Evolutionary conservation across 2,329 filamentous ascomycete genomes (phyloP).

Genomic region (Paraconiothyrium brasiliense): DNA sequence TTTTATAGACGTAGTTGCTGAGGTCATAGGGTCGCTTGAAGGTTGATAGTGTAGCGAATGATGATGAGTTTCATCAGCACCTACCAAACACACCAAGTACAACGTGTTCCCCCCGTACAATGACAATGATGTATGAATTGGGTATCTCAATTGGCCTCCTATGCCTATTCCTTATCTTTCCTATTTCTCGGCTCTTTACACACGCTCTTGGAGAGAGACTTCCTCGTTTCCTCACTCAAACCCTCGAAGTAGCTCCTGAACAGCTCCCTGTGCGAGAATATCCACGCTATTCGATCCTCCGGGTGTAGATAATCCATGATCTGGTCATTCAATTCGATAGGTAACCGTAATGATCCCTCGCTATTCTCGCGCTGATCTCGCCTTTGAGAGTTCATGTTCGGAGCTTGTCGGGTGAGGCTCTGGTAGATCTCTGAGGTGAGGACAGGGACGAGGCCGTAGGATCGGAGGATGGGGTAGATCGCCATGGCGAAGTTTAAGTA

Average conservation of each 20-base stretch:
- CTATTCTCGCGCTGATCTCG: background rate
- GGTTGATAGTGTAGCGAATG: too few relatives aligned
- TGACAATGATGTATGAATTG: background rate
- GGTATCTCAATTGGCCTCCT: background rate
- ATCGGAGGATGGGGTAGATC: conserved; percentile 55
- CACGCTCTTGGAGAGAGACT: conserved; percentile 1
- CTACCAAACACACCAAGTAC: background rate
- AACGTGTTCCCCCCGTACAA: background rate
- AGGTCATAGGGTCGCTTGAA: too few relatives aligned
- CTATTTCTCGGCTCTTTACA: background rate
- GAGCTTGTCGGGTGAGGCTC: conserved; percentile 31
- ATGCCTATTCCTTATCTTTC: background rate
- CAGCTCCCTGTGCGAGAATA: conserved; percentile 38
- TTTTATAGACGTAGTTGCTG: too few relatives aligned
- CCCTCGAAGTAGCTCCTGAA: conserved; percentile 23
- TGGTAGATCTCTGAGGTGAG: conserved; percentile 36
- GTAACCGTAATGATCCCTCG: conserved; percentile 32
- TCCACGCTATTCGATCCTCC: conserved; percentile 50
- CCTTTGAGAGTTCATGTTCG: background rate
- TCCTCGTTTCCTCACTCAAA: conserved; percentile 20
- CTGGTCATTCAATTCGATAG: conserved; percentile 53
- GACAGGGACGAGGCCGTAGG: conserved; percentile 44
- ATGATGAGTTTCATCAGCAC: background rate
- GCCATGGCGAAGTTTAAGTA: conserved; percentile 59
- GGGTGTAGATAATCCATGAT: conserved; percentile 51